phyloP scores from a whole-genome alignment of 106 monocot genomes.

The Dendrobium chrysotoxum region DNA sequence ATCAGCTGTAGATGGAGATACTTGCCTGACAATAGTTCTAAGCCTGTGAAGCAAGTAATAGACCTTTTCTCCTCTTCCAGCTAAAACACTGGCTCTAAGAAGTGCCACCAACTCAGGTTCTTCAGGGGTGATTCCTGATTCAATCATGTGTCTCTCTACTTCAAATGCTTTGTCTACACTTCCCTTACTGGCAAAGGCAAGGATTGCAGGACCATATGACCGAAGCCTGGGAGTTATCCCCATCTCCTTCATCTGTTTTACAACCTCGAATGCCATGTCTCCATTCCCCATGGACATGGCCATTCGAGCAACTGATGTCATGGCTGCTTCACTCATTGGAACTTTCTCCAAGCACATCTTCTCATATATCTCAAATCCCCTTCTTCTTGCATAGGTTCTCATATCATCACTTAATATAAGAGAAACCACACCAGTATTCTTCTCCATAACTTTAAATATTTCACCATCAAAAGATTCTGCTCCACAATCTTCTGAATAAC shows the following conservation, averaged over 20 bases:
- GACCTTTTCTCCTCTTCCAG: slow-evolving; percentile 45
- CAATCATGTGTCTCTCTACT: slow-evolving; percentile 61
- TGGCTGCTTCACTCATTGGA: slow-evolving; percentile 55
- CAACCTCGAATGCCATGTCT: slow-evolving; percentile 20
- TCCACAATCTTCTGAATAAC: neutral
- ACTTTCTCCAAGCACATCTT: slow-evolving; percentile 40
- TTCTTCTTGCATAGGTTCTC: slow-evolving; percentile 38
- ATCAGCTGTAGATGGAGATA: slow-evolving; percentile 37
- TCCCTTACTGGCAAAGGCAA: slow-evolving; percentile 41
- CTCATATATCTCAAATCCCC: slow-evolving; percentile 37
- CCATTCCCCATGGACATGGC: no score
- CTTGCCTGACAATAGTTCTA: slow-evolving; percentile 54
- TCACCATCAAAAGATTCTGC: neutral
- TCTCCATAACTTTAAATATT: neutral
- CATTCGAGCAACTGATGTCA: slow-evolving; percentile 30
- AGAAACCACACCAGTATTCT: neutral
- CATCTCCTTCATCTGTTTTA: slow-evolving; percentile 10
- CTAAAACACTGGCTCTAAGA: slow-evolving; percentile 37
- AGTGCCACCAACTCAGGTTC: slow-evolving; percentile 66
- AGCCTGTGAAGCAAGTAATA: slow-evolving; percentile 69
- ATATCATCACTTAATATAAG: slow-evolving; percentile 46
- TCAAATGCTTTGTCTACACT: slow-evolving; percentile 21
- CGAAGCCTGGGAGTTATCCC: slow-evolving; percentile 44
- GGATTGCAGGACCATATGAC: slow-evolving; percentile 62
- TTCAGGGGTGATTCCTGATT: slow-evolving; percentile 42